Percentiles rank a stretch among this genome's conserved stretches.
These are phyloP conservation scores for Macadamia tetraphylla DNA, from an alignment of 164 flowering plant genomes.

Conservation along the genomic window DNA sequence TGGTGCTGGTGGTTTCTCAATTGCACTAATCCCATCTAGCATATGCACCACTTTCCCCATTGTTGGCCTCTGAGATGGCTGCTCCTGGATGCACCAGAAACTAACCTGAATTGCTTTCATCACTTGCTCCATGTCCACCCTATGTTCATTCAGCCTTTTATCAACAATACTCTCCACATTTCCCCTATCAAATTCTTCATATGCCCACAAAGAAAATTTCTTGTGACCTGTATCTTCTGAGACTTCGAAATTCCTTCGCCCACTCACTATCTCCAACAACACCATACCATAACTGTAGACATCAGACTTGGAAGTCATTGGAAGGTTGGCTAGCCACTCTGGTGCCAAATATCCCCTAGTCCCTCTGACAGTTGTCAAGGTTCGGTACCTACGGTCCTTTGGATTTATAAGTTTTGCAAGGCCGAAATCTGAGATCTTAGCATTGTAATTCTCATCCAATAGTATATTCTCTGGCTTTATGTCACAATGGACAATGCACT, in stretches of 20 bases:
- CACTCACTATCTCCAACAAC: slow-evolving; percentile 70
- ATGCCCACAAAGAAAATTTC: slow-evolving; percentile 77
- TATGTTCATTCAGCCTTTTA: slow-evolving; percentile 30
- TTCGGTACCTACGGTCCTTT: slow-evolving; percentile 56
- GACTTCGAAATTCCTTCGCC: slow-evolving; percentile 74
- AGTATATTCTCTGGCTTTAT: slow-evolving; percentile 88
- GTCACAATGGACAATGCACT: slow-evolving; percentile 83
- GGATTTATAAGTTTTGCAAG: slow-evolving; percentile 65
- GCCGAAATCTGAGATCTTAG: slow-evolving; percentile 82
- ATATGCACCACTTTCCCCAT: slow-evolving; percentile 81
- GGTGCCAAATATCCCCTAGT: slow-evolving; percentile 86
- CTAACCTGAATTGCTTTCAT: slow-evolving; percentile 49
- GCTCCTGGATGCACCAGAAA: slow-evolving; percentile 82
- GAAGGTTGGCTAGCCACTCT: slow-evolving; percentile 85
- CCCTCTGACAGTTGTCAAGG: slow-evolving; percentile 62
- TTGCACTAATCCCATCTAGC: slow-evolving; percentile 59
- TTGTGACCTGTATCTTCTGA: slow-evolving; percentile 42
- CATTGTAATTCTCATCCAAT: slow-evolving; percentile 60
- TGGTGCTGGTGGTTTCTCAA: slow-evolving; percentile 55
- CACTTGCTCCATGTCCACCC: slow-evolving; percentile 50
- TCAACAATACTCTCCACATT: slow-evolving; percentile 42
- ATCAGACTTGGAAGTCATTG: slow-evolving; percentile 78
- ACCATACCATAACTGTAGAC: slow-evolving; percentile 83
- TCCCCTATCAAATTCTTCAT: slow-evolving; percentile 70
- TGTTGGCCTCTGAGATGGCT: slow-evolving; percentile 60